Percentiles rank a stretch among this genome's conserved stretches.
phyloP scores from a whole-genome alignment of 129 eudicot genomes.

The Gnaphalium uliginosum region DNA sequence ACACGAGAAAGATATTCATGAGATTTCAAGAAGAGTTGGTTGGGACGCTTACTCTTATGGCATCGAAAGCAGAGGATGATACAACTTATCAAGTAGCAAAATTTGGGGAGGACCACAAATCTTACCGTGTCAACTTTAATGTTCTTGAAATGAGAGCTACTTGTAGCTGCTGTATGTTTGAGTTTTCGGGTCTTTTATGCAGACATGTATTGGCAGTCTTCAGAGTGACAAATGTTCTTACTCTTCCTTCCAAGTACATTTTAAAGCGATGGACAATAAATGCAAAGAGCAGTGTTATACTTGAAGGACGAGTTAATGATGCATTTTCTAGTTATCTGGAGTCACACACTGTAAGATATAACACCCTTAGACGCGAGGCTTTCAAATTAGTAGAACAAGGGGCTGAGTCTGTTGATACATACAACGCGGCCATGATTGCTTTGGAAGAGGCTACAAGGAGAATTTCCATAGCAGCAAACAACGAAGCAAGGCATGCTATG shows the following conservation, averaged over 20 bases:
- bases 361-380: slow-evolving; percentile 53
- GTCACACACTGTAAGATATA: slow-evolving; percentile 54
- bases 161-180: slow-evolving; percentile 73
- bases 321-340: slow-evolving; percentile 43
- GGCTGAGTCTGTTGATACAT: slow-evolving; percentile 53
- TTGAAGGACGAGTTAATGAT: slow-evolving; percentile 49
- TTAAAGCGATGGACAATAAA: slow-evolving; percentile 64
- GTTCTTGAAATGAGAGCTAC: slow-evolving; percentile 57
- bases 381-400: slow-evolving; percentile 63
- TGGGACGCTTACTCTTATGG: slow-evolving; percentile 62
- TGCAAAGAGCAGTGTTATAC: slow-evolving; percentile 54
- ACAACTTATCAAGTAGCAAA: slow-evolving; percentile 61
- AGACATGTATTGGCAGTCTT: slow-evolving; percentile 70
- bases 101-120: slow-evolving; percentile 58
- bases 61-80: slow-evolving; percentile 57
- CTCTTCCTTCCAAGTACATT: slow-evolving; percentile 59
- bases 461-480: slow-evolving; percentile 48
- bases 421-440: slow-evolving; percentile 55
- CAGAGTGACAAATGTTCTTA: slow-evolving; percentile 67
- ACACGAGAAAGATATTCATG: slow-evolving; percentile 53
- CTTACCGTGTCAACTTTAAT: slow-evolving; percentile 48
- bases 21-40: slow-evolving; percentile 72
- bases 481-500: slow-evolving; percentile 33
- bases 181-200: slow-evolving; percentile 67
- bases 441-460: slow-evolving; percentile 55